Evolutionary conservation across 1,284 basidiomycete species (phyloP).

Genomic region (Sphagnurus paluster): DNA sequence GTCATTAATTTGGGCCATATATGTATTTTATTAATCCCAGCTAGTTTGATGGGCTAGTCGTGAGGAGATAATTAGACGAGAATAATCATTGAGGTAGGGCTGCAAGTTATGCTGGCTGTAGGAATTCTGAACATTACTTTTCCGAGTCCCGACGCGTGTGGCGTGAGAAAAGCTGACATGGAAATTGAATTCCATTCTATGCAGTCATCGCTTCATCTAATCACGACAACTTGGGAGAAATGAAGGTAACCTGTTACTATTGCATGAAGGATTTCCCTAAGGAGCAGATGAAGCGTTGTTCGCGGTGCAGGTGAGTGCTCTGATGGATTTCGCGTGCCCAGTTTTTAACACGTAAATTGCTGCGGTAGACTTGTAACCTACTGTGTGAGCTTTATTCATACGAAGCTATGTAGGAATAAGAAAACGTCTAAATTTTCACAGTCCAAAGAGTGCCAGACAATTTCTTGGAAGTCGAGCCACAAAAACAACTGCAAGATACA

Average conservation of each 20-base stretch:
- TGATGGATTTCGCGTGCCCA: background rate
- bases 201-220: no score
- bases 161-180: no score
- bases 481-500: constrained; percentile 13
- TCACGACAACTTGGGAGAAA: no score
- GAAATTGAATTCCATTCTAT: no score
- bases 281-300: constrained; percentile 8
- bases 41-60: no score
- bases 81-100: no score
- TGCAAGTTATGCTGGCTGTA: no score
- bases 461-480: constrained; percentile 16
- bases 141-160: no score
- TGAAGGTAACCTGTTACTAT: constrained; percentile 15
- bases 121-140: no score
- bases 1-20: no score
- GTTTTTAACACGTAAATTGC: background rate
- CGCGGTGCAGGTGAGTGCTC: constrained; percentile 9
- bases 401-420: background rate
- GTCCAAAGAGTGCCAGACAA: constrained; percentile 13
- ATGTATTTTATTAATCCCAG: no score
- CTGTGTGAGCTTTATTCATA: constrained; percentile 5
- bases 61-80: no score
- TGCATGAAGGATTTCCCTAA: constrained; percentile 9
- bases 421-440: background rate
- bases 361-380: constrained; percentile 9